Conservation (phyloP, 1,284 basidiomycete genomes). For the Trichosporon sp. region DNA sequence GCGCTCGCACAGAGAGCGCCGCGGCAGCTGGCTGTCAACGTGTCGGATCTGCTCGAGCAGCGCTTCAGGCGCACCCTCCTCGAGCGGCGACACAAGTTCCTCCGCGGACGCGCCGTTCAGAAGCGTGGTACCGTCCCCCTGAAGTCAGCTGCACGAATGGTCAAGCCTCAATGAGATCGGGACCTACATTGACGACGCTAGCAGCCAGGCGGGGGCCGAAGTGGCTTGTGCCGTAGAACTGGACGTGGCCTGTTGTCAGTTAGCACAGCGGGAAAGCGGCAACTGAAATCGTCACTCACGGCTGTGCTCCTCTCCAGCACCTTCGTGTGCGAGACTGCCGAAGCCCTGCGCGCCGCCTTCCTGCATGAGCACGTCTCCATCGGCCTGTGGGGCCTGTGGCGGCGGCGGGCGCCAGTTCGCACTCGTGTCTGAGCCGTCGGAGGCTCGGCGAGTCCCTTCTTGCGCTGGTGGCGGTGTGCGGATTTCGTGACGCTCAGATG, state of each 20-base stretch:
- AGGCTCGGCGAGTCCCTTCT: not conserved
- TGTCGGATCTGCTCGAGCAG: slow-evolving; percentile 25
- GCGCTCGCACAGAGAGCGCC: slow-evolving; percentile 23
- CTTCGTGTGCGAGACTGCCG: slow-evolving; percentile 22
- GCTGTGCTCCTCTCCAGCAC: slow-evolving; percentile 17
- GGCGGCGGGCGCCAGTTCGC: slow-evolving; percentile 1
- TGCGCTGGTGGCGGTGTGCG: slow-evolving; percentile 4
- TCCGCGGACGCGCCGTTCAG: slow-evolving; percentile 21
- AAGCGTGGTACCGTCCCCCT: slow-evolving; percentile 8
- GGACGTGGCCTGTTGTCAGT: slow-evolving; percentile 24
- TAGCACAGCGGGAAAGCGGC: too few species aligned
- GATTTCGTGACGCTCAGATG: slow-evolving; percentile 14
- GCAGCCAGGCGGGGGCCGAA: slow-evolving; percentile 30
- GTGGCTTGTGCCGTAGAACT: slow-evolving; percentile 34
- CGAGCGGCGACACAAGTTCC: slow-evolving; percentile 12
- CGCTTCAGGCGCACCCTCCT: slow-evolving; percentile 7
- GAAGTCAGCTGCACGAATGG: not conserved
- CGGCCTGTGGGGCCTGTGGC: slow-evolving; percentile 8
- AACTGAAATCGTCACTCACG: slow-evolving; percentile 3
- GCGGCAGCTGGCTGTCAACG: slow-evolving; percentile 25
- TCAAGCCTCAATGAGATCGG: not conserved
- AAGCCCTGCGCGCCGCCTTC: slow-evolving; percentile 26
- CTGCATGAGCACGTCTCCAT: slow-evolving; percentile 24
- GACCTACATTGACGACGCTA: slow-evolving; percentile 21
- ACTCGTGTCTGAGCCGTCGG: not conserved